A percentile compares a stretch with the other conserved stretches of the same genome.
Evolutionary conservation across 768 basidiomycete genomes (phyloP).

Genomic region (Trametes punicea): DNA sequence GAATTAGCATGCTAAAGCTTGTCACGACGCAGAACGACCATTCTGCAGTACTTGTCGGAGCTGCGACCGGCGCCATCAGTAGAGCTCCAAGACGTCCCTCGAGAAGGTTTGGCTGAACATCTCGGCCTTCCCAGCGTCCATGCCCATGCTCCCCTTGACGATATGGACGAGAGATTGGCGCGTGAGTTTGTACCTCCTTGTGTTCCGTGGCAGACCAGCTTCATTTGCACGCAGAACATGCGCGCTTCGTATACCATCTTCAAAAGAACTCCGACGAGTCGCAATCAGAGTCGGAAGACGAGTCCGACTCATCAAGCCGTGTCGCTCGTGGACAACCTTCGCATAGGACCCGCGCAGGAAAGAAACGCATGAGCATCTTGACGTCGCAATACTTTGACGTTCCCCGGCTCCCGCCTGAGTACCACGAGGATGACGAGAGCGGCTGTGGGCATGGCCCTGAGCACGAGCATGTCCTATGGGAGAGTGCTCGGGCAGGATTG

Average conservation of each 20-base stretch:
- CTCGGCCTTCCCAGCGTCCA: conserved; percentile 53
- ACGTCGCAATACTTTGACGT: conserved; percentile 58
- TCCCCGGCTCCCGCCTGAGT: conserved; percentile 31
- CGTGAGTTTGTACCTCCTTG: conserved; percentile 43
- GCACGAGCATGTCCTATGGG: conserved; percentile 3
- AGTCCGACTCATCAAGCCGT: conserved; percentile 38
- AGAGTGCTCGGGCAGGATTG: neutral
- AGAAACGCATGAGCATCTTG: conserved; percentile 66
- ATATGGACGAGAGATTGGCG: conserved; percentile 66
- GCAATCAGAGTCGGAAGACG: conserved; percentile 29
- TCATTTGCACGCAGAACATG: conserved; percentile 47
- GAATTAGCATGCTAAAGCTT: too few species aligned
- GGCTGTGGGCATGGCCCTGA: conserved; percentile 33
- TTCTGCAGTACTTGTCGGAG: conserved; percentile 54
- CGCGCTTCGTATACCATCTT: conserved; percentile 50
- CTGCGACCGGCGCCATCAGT: conserved; percentile 80
- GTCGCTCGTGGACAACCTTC: conserved; percentile 2
- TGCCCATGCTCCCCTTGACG: conserved; percentile 47
- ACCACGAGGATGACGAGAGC: conserved; percentile 33
- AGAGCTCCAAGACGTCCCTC: conserved; percentile 79
- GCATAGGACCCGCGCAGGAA: conserved; percentile 30
- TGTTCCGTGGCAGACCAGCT: neutral
- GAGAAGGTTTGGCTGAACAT: conserved; percentile 61
- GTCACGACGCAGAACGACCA: conserved; percentile 36
- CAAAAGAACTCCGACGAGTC: conserved; percentile 26